A percentile compares a stretch with the other conserved stretches of the same genome.
phyloP scores from a whole-genome alignment of 257 asterid species.

The Penstemon davidsonii region DNA sequence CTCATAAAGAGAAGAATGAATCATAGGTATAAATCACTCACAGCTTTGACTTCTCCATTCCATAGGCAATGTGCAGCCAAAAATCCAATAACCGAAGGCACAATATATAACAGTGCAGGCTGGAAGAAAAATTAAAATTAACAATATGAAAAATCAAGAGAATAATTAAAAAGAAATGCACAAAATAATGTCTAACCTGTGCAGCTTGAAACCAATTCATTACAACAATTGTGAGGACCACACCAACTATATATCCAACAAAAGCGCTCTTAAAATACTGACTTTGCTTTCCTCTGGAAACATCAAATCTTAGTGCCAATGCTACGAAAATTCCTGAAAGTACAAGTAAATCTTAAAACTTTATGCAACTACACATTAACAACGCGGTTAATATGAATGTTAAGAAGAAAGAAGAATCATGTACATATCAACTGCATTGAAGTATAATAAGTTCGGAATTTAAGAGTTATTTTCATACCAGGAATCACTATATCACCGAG shows the following conservation, averaged over 20 bases:
- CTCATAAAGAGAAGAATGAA: background rate
- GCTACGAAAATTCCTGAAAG: slow-evolving; percentile 92
- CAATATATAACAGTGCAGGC: slow-evolving; percentile 95
- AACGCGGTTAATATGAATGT: background rate
- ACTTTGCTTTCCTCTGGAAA: slow-evolving; percentile 69
- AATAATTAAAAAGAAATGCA: too few relatives aligned
- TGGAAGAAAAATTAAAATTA: slow-evolving; percentile 36
- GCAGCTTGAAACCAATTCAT: slow-evolving; percentile 99
- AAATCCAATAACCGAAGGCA: slow-evolving; percentile 89
- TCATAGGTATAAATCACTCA: slow-evolving; percentile 35
- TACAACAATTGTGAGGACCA: slow-evolving; percentile 70
- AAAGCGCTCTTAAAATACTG: slow-evolving; percentile 91
- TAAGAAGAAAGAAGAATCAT: background rate
- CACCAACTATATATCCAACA: slow-evolving; percentile 70
- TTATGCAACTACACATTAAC: background rate
- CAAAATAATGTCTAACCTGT: slow-evolving; percentile 47
- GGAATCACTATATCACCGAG: slow-evolving; percentile 99
- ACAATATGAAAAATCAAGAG: slow-evolving; percentile 16
- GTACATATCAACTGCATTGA: background rate
- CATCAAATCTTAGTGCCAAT: slow-evolving; percentile 88
- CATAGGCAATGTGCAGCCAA: slow-evolving; percentile 85
- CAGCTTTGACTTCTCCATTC: slow-evolving; percentile 90
- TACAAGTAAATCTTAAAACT: background rate
- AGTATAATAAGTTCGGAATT: background rate
- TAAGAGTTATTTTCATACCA: slow-evolving; percentile 44